Base-by-base conservation (phyloP, 768 basidiomycete genomes). In the Pluteus cervinus region DNA sequence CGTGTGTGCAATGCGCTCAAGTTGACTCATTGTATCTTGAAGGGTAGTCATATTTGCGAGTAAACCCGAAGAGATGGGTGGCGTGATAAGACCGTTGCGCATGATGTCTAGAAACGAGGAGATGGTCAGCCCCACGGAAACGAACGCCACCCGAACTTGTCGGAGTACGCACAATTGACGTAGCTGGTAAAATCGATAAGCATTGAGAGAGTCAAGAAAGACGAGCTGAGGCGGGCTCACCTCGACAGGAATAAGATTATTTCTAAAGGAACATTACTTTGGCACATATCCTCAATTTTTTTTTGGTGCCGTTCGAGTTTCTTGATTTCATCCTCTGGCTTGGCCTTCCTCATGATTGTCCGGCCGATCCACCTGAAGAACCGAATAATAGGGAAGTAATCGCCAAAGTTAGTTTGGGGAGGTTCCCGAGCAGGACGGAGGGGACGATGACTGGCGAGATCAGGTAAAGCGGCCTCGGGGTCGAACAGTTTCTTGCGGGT, bases 211-310 rank as follows among this genome's bases (percentile, higher is more conserved):
- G 21, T 25, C 35, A 29, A 16, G 12, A 22, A 34, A 15, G n/a
- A 16, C 24, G 16, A 48, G 21, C 5, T 29, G 26, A 16, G 17
- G 26, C 39, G 33, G 9, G 55, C 53, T 30, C 42, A 73, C 61
- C 62, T 73, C 12, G 70, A 71, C 21, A 81, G 54, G 41, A 70
- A 74, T 16, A 79, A 52, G 17, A 64, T 62, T 40, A 80, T 73
- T 55, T 79, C 76, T 9, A 80, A 57, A 1, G 80, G 80, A 7
- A 84, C 72, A 49, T 81, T 78, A 38, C 75, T 73, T 50, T 78
- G 75, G 5, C 69, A 60, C 16, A 60, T 42, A 33, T 61, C 52
- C 10, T 57, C 52, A 35, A 58, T 56, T 48, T 56, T 39, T 52
- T 50, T 36, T 21, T 37, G 26, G 39, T 54, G 52, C 33, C 51